Evolutionary conservation across 768 basidiomycete genomes (phyloP).

Genomic region (Gelatoporia subvermispora): DNA sequence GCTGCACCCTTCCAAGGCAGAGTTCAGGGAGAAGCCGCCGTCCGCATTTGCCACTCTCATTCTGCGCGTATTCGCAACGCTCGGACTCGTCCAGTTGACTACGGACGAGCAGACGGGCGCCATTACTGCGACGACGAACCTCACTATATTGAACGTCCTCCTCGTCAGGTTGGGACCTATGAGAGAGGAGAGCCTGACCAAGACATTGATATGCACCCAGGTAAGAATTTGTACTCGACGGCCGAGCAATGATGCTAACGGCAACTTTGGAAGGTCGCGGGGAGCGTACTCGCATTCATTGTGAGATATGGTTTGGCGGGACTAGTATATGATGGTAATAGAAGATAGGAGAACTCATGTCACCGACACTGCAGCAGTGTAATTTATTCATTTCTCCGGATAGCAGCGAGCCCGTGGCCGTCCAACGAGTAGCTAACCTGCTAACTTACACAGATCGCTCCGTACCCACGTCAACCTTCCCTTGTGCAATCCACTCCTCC

Average conservation of each 20-base stretch:
- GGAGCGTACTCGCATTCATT: slow-evolving; percentile 78
- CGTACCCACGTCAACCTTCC: no score
- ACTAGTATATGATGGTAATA: slow-evolving; percentile 88
- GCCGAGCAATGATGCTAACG: neutral
- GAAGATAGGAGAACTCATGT: slow-evolving; percentile 43
- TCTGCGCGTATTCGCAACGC: slow-evolving; percentile 52
- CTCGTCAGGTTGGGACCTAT: slow-evolving; percentile 79
- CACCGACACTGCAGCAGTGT: no score
- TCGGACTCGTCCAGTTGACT: slow-evolving; percentile 67
- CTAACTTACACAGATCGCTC: no score
- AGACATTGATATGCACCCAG: slow-evolving; percentile 71
- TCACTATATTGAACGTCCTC: slow-evolving; percentile 88
- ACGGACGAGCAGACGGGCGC: slow-evolving; percentile 46
- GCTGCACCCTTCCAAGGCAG: slow-evolving; percentile 70
- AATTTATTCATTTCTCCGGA: no score
- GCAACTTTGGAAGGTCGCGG: slow-evolving; percentile 43
- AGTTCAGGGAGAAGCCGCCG: slow-evolving; percentile 54
- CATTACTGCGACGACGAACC: slow-evolving; percentile 74
- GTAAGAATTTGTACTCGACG: slow-evolving; percentile 28
- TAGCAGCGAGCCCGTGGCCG: no score
- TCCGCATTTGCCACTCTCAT: slow-evolving; percentile 47
- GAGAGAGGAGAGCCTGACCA: slow-evolving; percentile 76
- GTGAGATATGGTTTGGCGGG: slow-evolving; percentile 88
- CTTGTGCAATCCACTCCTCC: no score
- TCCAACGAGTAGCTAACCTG: no score